Evolutionary conservation across 371 early-diverging fungal species (phyloP).

Genomic region (Chytridium lagenaria): DNA sequence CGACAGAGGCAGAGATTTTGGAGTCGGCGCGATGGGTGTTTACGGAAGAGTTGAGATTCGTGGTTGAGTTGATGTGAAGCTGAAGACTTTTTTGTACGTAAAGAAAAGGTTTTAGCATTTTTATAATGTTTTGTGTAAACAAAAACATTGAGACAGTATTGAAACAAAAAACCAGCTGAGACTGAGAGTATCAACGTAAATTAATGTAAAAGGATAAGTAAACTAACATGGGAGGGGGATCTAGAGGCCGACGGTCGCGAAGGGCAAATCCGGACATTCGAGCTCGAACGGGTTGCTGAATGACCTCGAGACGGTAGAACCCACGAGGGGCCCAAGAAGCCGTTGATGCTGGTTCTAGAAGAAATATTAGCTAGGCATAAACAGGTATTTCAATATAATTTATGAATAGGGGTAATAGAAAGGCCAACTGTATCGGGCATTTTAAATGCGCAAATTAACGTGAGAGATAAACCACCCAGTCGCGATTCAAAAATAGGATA

Average conservation of each 20-base stretch:
- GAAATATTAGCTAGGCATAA: not conserved
- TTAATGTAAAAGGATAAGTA: too few species aligned
- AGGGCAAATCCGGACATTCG: slow-evolving; percentile 19
- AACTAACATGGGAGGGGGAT: slow-evolving; percentile 21
- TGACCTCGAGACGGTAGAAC: slow-evolving; percentile 10
- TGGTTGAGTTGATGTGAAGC: not conserved
- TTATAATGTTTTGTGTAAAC: not conserved
- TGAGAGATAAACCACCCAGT: too few species aligned
- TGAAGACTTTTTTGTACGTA: not conserved
- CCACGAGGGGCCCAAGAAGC: not conserved
- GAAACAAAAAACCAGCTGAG: too few species aligned
- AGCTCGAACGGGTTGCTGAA: slow-evolving; percentile 19
- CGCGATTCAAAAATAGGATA: not conserved
- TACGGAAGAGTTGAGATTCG: too few species aligned
- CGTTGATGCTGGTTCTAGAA: not conserved
- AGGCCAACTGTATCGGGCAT: too few species aligned
- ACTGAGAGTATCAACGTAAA: too few species aligned
- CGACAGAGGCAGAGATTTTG: not conserved
- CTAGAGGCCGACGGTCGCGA: slow-evolving; percentile 9
- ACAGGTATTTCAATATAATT: too few species aligned
- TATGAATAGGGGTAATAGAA: too few species aligned
- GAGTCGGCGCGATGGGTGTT: not conserved
- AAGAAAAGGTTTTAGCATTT: not conserved
- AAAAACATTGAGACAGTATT: too few species aligned
- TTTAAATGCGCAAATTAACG: too few species aligned